These are phyloP conservation scores for Ogataea thermomethanolica DNA, from an alignment of 805 yeast genomes.

Conservation along the genomic window DNA sequence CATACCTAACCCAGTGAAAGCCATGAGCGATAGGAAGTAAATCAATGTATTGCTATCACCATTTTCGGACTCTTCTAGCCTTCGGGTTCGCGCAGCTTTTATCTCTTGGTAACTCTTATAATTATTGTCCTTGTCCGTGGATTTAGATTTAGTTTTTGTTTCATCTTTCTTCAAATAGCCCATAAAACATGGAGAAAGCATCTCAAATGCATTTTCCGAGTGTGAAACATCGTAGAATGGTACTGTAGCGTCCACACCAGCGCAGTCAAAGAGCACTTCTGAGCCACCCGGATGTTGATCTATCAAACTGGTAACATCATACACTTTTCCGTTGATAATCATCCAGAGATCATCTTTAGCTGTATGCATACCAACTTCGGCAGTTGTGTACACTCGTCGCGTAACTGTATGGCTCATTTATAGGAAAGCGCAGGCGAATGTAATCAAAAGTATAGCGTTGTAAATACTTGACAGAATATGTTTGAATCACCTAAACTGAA, in stretches of 20 bases:
- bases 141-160: constrained; percentile 20
- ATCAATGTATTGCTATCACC: constrained; percentile 7
- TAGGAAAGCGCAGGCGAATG: neutral
- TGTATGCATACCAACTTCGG: constrained; percentile 46
- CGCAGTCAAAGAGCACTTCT: constrained; percentile 73
- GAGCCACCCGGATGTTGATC: constrained; percentile 81
- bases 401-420: neutral
- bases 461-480: too few species aligned
- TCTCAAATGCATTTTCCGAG: constrained; percentile 80
- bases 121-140: constrained; percentile 9
- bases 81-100: constrained; percentile 8
- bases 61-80: neutral
- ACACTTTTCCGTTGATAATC: constrained; percentile 66
- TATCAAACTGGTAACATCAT: constrained; percentile 54
- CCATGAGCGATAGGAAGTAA: constrained; percentile 20
- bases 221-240: constrained; percentile 70
- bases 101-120: constrained; percentile 13
- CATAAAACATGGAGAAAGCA: constrained; percentile 74
- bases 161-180: constrained; percentile 59
- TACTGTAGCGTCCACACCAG: constrained; percentile 74
- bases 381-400: constrained; percentile 15
- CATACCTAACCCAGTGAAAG: constrained; percentile 26
- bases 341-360: constrained; percentile 63
- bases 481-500: too few species aligned
- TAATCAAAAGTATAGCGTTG: neutral